Conservation (phyloP, 73 alveolate genomes). For the Uronychia binucleata region DNA sequence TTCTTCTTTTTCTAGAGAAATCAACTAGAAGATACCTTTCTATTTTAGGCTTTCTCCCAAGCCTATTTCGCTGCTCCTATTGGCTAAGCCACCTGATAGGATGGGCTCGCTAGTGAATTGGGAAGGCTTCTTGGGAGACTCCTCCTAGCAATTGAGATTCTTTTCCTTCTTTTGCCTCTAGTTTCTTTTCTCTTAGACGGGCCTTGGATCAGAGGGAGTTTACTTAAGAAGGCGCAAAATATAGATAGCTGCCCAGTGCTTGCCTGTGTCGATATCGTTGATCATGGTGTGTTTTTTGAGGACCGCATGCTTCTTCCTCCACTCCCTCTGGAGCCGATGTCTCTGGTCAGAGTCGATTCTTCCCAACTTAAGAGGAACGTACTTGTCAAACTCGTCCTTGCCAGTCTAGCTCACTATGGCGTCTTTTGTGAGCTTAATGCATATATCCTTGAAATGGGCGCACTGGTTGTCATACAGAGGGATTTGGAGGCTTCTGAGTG, state of each 20-base stretch:
- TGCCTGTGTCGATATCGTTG: constrained; percentile 3
- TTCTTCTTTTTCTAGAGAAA: too few species aligned
- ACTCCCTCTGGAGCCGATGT: too few species aligned
- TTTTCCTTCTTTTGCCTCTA: neutral
- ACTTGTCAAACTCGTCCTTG: too few species aligned
- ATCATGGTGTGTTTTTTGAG: neutral
- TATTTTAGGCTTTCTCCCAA: too few species aligned
- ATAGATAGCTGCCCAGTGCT: neutral
- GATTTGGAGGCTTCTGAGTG: neutral
- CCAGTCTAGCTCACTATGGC: too few species aligned
- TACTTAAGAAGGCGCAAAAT: neutral
- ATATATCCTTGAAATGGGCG: constrained; percentile 27
- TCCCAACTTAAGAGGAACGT: too few species aligned
- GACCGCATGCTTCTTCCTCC: neutral
- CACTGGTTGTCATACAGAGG: constrained; percentile 7
- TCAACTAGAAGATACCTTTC: neutral
- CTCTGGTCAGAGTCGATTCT: too few species aligned
- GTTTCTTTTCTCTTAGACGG: neutral
- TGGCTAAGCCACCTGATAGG: too few species aligned
- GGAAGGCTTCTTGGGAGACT: neutral
- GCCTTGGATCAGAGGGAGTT: neutral
- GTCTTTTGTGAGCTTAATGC: constrained; percentile 11
- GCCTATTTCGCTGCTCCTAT: neutral
- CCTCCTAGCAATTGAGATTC: neutral
- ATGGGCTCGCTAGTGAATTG: too few species aligned